Percentiles rank a stretch among this genome's conserved stretches.
These are phyloP conservation scores for Globisporangium irregulare DNA, from an alignment of 352 stramenopile genomes.

Conservation along the genomic window DNA sequence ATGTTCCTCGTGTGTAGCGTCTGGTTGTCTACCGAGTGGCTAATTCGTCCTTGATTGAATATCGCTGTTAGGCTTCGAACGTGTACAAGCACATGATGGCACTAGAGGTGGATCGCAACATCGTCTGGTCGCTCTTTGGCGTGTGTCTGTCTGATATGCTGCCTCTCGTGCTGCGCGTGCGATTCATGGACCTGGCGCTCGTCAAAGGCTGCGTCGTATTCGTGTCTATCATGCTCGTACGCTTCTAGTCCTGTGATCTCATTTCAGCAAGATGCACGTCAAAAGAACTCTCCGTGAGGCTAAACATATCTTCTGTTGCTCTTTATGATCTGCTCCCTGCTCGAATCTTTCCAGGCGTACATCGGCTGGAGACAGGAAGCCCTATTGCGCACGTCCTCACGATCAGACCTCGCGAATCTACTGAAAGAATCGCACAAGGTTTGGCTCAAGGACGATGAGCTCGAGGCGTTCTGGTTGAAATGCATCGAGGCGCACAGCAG, in stretches of 20 bases:
- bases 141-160: constrained; percentile 31
- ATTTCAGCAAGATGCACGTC: neutral
- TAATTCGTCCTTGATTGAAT: neutral
- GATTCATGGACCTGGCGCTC: constrained; percentile 44
- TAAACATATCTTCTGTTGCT: neutral
- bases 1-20: no score
- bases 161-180: constrained; percentile 38
- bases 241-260: neutral
- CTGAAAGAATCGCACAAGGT: constrained; percentile 26
- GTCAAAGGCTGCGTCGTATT: constrained; percentile 42
- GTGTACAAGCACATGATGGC: constrained; percentile 42
- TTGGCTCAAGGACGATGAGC: constrained; percentile 40
- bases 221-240: constrained; percentile 39
- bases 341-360: constrained; percentile 23
- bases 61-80: constrained; percentile 15
- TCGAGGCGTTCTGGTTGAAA: constrained; percentile 43
- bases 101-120: constrained; percentile 26
- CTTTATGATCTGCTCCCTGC: neutral
- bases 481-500: constrained; percentile 35
- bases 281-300: no score
- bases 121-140: constrained; percentile 39
- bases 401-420: constrained; percentile 21
- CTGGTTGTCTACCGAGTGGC: no score
- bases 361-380: constrained; percentile 31
- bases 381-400: constrained; percentile 25